Evolutionary conservation across 495 filamentous ascomycete genomes (phyloP), one percentile per base, ranked within the genome.

Genomic region (Jackrogersella multiformis): DNA sequence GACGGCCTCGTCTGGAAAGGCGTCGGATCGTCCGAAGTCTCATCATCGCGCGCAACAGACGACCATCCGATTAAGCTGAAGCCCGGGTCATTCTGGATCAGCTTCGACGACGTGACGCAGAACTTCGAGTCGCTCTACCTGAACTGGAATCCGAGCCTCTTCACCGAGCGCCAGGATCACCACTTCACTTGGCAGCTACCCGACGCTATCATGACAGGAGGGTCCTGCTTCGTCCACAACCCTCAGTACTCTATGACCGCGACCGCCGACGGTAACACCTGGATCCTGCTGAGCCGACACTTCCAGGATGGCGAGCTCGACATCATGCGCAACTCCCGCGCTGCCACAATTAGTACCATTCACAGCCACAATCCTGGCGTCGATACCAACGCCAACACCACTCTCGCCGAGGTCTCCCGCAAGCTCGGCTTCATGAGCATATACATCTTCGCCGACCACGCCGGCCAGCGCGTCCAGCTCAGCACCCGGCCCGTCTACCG

Each of bases 51-150:
- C 8, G 59, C 44, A 9, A 35, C 66, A 18, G 68, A 68, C 15
- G 56, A 68, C 56, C 65, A 78, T 7, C 64, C 73, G 8, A 20
- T 55, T 18, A 73, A 73, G 61, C 68, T 77, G 7, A 69, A 75
- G 23, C 88, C 90, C 13, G 93, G 94, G 7, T 88, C 87, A 21
- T 97, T 98, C 73, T 97, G 95, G 94, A 97, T 98, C 80, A 86
- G 88, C 24, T 85, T 93, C 35, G 89, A 93, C 56, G 89, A 92
- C 51, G 86, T 97, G 5, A 83, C 92, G 28, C 93, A 95, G 68
- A 87, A 95, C 70, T 99, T 97, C 66, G 92, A 97, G 63, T 96
- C 94, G 21, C 83, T 98, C 26, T 99, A 98, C 76, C 80, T 98
- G 42, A 99, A 97, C 76, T 99, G 96, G 96, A 97, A 96, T 69